Base-by-base conservation (phyloP, 1,139 yeast species). In the Spathaspora sp. region DNA sequence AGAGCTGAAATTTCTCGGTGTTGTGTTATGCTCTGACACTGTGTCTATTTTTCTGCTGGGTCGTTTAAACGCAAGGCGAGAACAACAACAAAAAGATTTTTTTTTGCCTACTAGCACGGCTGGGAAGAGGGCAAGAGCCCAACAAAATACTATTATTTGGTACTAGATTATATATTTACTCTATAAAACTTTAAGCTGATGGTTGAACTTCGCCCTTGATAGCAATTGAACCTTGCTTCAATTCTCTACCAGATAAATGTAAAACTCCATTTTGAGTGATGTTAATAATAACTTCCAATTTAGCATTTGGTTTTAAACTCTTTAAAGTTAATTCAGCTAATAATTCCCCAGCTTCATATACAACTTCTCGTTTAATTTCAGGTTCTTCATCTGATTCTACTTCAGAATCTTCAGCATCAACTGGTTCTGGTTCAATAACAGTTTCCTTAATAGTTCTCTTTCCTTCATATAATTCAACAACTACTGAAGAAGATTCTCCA, bases 251-350 rank as follows among this genome's bases (percentile, higher is more conserved):
- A 54, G 89, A 81, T 52, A 90, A 82, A 63, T 85, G 89, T 61
- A 93, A 78, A 58, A 81, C 80, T 59, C 95, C 91, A 48, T 89
- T 95, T 64, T 82, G 88, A 59, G 89, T 85, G 60, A 93, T 84
- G 75, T 87, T 90, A 57, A 91, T 80, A 56, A 82, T 80, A 47
- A 91, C 83, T 72, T 93, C 97, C 56, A 91, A 79, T 60, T 77
- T 74, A 54, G 79, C 65, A 59, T 86, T 85, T 49, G 86, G 82
- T 59, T 81, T 76, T 60, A 84, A 85, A 58, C 82, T 89, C 65
- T 84, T 82, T 54, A 91, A 75, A 47, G 86, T 85, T 56, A 91
- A 75, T 63, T 88, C 89, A 53, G 91, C 96, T 56, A 95, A 78
- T 61, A 82, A 79, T 50, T 81, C 77, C 54, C 90, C 90, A 52